These are phyloP conservation scores for Pueraria montana DNA, from an alignment of 306 rosid species.

Conservation along the genomic window DNA sequence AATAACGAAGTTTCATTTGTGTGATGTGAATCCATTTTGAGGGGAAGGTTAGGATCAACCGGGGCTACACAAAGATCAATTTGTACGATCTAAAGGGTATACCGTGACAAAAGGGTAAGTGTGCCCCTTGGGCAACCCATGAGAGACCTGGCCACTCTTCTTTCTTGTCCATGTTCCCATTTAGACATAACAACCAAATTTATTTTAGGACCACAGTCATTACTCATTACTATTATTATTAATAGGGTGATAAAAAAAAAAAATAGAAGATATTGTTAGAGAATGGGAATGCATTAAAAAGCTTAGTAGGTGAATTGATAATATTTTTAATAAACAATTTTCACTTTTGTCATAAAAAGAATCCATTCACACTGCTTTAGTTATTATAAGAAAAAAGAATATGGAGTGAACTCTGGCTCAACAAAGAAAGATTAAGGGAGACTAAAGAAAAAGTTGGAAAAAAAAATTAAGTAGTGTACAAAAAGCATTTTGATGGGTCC, in stretches of 20 bases:
- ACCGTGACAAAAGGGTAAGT: slow-evolving; percentile 38
- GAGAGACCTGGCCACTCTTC: background rate
- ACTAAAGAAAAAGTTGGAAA: slow-evolving; percentile 10
- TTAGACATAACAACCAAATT: background rate
- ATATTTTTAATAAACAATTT: background rate
- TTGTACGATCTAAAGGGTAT: slow-evolving; percentile 41
- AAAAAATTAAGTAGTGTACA: slow-evolving; percentile 29
- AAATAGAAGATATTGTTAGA: background rate
- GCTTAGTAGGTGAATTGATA: background rate
- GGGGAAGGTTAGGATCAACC: slow-evolving; percentile 55
- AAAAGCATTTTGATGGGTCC: slow-evolving; percentile 50
- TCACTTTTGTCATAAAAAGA: background rate
- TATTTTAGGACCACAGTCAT: slow-evolving; percentile 36
- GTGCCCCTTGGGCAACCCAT: slow-evolving; percentile 47
- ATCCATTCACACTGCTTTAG: slow-evolving; percentile 15
- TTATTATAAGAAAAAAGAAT: slow-evolving; percentile 15
- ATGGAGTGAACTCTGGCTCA: slow-evolving; percentile 10
- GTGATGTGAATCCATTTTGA: slow-evolving; percentile 45
- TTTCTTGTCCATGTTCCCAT: slow-evolving; percentile 1
- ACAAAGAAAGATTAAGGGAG: slow-evolving; percentile 1
- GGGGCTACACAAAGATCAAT: slow-evolving; percentile 8
- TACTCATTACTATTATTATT: background rate
- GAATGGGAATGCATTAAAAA: background rate
- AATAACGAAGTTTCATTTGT: slow-evolving; percentile 31
- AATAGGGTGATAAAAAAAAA: background rate